Base-by-base conservation (phyloP, 2,329 filamentous ascomycete genomes). In the Curvularia lunata region DNA sequence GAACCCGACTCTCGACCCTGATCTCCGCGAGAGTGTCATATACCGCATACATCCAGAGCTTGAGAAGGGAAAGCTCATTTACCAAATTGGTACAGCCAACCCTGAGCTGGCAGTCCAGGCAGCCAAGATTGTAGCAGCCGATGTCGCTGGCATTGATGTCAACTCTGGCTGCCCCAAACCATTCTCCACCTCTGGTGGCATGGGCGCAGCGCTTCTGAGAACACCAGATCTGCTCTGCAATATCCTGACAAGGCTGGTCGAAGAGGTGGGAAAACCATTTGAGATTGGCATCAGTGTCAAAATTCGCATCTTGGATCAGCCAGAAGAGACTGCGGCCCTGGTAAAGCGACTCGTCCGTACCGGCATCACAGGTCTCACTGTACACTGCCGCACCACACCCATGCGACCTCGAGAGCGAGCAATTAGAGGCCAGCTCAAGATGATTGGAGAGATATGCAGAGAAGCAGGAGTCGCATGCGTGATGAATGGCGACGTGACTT, bases 151-250 rank as follows among this genome's bases (percentile, higher is more conserved):
- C 59, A 97, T 99, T 67, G 95, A 98, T 75, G 90, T 99, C 61
- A 99, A 99, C 76, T 92, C 95, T 0, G 95, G 95, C n/a, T 99
- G 95, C 74, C 95, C 95, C 0, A 99, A 99, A 78, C 91, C 94
- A 0, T 99, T 99, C 78, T 96, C 91, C 71, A 97, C 94, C 2
- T 86, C 85, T 62, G 92, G 92, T 59, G 95, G 95, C 48, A 99
- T 99, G 95, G 95, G 95, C 48, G 95, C 95, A 0, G 94, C 93
- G 1, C 84, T 99, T 19, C 84, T 99, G 16, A 86, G 86, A 66
- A 94, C 90, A 0, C 94, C 95, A 0, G 93, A 98, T 64, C 87
- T 86, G 69, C 85, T 99, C 1, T 90, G 88, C 67, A 84, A 88
- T 0, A 99, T 99, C 63, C 83, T 99, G 7, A 88, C 90, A 60